phyloP scores from a whole-genome alignment of 345 rosid species.

The Salix exigua region DNA sequence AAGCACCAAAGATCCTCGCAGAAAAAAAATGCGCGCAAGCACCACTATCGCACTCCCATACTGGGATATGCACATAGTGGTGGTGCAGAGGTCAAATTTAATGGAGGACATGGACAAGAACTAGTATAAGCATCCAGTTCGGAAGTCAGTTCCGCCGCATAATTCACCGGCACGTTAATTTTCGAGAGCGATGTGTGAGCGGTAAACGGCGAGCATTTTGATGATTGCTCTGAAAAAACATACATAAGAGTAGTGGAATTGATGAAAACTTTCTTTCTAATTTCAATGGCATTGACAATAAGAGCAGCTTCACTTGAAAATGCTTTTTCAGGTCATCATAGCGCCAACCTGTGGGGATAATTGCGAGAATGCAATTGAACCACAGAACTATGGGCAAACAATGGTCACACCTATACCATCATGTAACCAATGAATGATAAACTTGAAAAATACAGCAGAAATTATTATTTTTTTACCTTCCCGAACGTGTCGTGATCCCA shows the following conservation, averaged over 20 bases:
- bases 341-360: background rate
- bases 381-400: background rate
- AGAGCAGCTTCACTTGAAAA: background rate
- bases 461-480: conserved; percentile 53
- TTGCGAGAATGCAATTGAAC: background rate
- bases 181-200: background rate
- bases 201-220: background rate
- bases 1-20: background rate
- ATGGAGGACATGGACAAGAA: background rate
- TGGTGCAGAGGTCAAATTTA: background rate
- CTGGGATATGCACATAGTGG: background rate
- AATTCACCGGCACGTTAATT: background rate
- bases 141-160: background rate
- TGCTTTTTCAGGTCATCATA: background rate
- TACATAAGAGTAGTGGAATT: background rate
- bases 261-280: background rate
- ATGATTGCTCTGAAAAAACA: background rate
- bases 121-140: background rate
- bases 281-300: background rate
- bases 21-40: background rate
- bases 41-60: background rate
- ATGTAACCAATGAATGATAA: background rate
- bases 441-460: background rate
- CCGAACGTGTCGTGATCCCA: conserved; percentile 98
- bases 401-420: background rate